These are phyloP conservation scores for Medicago ruthenica DNA, from an alignment of 306 rosid genomes.

Conservation along the genomic window DNA sequence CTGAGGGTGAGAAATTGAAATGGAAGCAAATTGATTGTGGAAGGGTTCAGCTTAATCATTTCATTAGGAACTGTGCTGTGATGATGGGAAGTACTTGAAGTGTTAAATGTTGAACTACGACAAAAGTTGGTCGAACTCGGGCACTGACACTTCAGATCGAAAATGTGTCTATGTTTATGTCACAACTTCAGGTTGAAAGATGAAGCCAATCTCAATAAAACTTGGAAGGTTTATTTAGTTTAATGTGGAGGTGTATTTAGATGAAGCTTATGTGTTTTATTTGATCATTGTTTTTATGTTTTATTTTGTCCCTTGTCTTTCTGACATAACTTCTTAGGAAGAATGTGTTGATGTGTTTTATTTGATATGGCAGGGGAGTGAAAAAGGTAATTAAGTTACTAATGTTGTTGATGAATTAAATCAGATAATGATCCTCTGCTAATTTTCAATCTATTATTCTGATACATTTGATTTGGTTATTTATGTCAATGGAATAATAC, in stretches of 20 bases:
- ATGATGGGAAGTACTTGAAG: constrained; percentile 64
- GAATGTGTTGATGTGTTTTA: constrained; percentile 33
- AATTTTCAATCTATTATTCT: not conserved
- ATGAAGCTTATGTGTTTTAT: constrained; percentile 18
- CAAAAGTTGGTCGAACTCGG: no score
- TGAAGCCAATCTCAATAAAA: constrained; percentile 29
- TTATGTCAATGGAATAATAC: not conserved
- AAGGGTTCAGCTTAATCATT: constrained; percentile 54
- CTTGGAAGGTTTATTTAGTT: constrained; percentile 2
- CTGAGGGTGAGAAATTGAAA: constrained; percentile 50
- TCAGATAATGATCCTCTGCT: constrained; percentile 12
- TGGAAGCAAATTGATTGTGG: constrained; percentile 70
- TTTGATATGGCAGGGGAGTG: constrained; percentile 18
- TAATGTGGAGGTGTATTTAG: not conserved
- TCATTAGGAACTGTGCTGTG: constrained; percentile 78
- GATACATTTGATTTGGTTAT: constrained; percentile 10
- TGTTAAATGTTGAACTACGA: not conserved
- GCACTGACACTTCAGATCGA: not conserved
- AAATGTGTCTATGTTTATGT: not conserved
- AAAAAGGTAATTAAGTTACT: constrained; percentile 17
- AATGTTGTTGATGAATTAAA: constrained; percentile 27
- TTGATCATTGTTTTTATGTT: constrained; percentile 34
- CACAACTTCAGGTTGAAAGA: not conserved
- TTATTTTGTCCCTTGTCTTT: constrained; percentile 3
- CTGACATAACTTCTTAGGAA: constrained; percentile 30